Evolutionary conservation across 2,329 filamentous ascomycete genomes (phyloP), one percentile per base, ranked within the genome.

Genomic region (Metarhizium anisopliae): DNA sequence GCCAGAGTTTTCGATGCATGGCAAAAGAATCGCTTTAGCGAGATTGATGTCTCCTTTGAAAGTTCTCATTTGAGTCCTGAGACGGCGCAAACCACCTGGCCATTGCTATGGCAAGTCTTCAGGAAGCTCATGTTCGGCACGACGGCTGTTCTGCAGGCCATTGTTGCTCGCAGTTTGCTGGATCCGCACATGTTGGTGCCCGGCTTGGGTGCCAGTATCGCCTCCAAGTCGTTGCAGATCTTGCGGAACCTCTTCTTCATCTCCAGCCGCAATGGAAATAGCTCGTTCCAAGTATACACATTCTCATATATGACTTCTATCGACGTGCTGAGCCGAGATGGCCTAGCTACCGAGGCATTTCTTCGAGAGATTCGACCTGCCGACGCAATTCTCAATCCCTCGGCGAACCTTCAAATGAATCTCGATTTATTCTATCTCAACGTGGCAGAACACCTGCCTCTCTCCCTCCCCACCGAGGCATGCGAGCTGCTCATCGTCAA

Each of bases 371-470:
- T 87, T 52, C 77, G 79, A 3, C 72, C 74, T 1, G 60, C 66
- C 30, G 63, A 71, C 58, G 56, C 82, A 18, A 5, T 56, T n/a
- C 6, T 60, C 5, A 45, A 61, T 8, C 65, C 63, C 3, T 58
- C 60, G 7, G 66, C 61, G 30, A 66, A 66, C 53, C 74, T 90
- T 2, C 82, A 90, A 61, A 80, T 87, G 56, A 86, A 81, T 18
- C 74, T 93, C n/a, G 88, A 94, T 66, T 80, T 95, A 16, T 96
- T 90, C 74, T 95, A 95, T 71, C 80, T 96, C 59, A 94, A 95
- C 66, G 82, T 86, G 0, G 86, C 89, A 2, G 92, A 96, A 68
- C 89, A 95, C 68, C 84, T 96, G 58, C 85, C 90, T 0, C 75
- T 91, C 8, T 74, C 83, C 2, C 71, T 96, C 1, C 75, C 88